Base-by-base conservation (phyloP, 2,329 filamentous ascomycete species). In the Pseudocercospora fuligena region DNA sequence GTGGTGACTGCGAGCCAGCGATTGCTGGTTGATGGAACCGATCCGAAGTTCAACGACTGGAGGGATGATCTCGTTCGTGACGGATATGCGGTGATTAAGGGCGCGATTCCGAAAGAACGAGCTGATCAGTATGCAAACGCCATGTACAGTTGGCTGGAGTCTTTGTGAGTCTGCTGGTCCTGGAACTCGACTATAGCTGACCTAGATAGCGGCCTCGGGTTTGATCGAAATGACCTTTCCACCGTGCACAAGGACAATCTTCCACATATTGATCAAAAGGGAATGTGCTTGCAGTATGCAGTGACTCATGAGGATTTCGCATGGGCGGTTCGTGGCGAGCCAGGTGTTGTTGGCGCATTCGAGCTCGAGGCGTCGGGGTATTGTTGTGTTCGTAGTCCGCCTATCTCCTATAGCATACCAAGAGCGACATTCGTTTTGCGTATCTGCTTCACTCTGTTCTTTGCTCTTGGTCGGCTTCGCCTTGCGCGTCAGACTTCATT, bases 281-380 rank as follows among this genome's bases (percentile, higher is more conserved):
- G 83, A 40, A 84, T 85, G 78, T 81, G 81, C 68, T 74, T 82
- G 27, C 73, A 78, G 33, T 86, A 86, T 60, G 82, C 78, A 0
- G 79, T 83, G 2, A 74, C 79, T 1, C 84, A 86, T 67, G 84
- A 85, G 66, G 77, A 81, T 66, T 85, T 84, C 68, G 80, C 81
- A 3, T 85, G 83, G 83, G 77, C 77, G 8, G 76, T 84, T n/a
- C 80, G 82, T n/a, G 75, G 77, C 2, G 83, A 85, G 73, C 81
- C 81, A 9, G 82, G 81, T 1, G 81, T 85, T 0, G 75, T 85
- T 14, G 75, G 73, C 1, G 77, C 82, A 1, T 85, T 85, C 60
- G 82, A 80, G 68, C 81, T 81, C 72, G 78, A 31, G 29, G 29
- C 9, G 29, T 31, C 29, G 29, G 29, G 29, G 29, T 31, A 31